phyloP scores from a whole-genome alignment of 257 asterid genomes.

The Primulina tabacum region DNA sequence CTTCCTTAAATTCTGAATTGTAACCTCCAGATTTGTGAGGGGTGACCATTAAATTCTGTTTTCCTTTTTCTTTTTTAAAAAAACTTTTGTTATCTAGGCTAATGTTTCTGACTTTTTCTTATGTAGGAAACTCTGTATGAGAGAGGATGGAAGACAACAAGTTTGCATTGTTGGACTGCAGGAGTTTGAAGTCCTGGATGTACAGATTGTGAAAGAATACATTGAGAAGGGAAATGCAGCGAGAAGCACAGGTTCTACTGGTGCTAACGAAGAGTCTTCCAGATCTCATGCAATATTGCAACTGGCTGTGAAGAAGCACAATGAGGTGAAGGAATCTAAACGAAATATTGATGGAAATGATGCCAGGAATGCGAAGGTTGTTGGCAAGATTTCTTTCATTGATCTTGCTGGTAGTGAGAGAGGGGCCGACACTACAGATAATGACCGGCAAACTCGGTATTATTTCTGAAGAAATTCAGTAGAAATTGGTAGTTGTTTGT shows the following conservation, averaged over 20 bases:
- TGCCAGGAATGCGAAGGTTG: constrained; percentile 69
- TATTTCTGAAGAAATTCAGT: constrained; percentile 21
- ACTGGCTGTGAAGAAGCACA: constrained; percentile 84
- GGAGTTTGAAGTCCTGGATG: constrained; percentile 95
- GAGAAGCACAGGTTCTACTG: constrained; percentile 95
- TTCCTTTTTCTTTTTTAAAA: neutral
- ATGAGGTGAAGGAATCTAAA: constrained; percentile 77
- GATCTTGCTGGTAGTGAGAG: constrained; percentile 99
- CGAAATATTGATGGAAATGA: constrained; percentile 75
- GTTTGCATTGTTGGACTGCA: constrained; percentile 99
- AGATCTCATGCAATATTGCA: constrained; percentile 96
- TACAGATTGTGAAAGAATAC: constrained; percentile 83
- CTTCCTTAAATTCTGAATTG: constrained; percentile 7
- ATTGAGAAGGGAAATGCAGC: constrained; percentile 89
- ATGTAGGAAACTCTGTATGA: constrained; percentile 86
- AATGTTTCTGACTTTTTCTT: constrained; percentile 17
- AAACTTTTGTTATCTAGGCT: neutral
- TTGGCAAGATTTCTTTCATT: constrained; percentile 92
- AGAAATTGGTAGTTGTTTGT: constrained; percentile 18
- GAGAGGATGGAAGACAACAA: constrained; percentile 96
- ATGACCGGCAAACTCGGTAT: constrained; percentile 94
- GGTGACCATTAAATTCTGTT: neutral
- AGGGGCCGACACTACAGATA: constrained; percentile 99
- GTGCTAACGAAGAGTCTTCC: constrained; percentile 99
- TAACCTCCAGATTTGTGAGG: constrained; percentile 11